These are phyloP conservation scores for Aphanomyces cochlioides DNA, from an alignment of 352 stramenopile genomes.

Conservation along the genomic window DNA sequence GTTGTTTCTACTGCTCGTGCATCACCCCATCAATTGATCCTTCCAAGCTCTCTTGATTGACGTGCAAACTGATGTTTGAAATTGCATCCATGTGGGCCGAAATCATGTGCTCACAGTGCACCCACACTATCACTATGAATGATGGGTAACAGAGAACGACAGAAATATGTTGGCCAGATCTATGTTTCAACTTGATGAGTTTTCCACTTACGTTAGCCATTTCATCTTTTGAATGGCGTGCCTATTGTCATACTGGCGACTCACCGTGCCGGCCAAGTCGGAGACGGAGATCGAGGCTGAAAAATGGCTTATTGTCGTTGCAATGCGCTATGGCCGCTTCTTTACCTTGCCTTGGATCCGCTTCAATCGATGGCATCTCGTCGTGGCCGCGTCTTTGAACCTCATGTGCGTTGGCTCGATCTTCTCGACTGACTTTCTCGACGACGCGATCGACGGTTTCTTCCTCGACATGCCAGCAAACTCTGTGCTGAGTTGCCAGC, in stretches of 20 bases:
- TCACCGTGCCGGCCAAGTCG: slow-evolving; percentile 1
- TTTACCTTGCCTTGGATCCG: background rate
- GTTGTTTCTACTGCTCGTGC: no score
- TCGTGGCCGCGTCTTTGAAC: background rate
- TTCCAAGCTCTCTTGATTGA: no score
- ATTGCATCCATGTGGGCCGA: no score
- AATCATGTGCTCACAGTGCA: no score
- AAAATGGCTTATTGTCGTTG: slow-evolving; percentile 1
- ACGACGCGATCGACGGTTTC: slow-evolving; percentile 3
- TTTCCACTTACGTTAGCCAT: no score
- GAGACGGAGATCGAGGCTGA: background rate
- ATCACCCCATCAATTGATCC: no score
- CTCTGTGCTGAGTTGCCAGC: slow-evolving; percentile 5
- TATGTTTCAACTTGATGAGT: no score
- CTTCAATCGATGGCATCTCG: slow-evolving; percentile 12
- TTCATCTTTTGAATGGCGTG: background rate
- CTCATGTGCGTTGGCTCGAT: slow-evolving; percentile 27
- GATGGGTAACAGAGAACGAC: no score
- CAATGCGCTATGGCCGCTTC: background rate
- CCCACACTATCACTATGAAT: no score
- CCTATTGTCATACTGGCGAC: background rate
- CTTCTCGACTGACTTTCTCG: slow-evolving; percentile 19
- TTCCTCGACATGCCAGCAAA: background rate
- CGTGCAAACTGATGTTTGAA: no score
- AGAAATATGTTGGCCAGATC: no score